Percentiles rank a stretch among this genome's conserved stretches.
Evolutionary conservation across 1,139 yeast genomes (phyloP).

Genomic region (Debaryomyces subglobosus): DNA sequence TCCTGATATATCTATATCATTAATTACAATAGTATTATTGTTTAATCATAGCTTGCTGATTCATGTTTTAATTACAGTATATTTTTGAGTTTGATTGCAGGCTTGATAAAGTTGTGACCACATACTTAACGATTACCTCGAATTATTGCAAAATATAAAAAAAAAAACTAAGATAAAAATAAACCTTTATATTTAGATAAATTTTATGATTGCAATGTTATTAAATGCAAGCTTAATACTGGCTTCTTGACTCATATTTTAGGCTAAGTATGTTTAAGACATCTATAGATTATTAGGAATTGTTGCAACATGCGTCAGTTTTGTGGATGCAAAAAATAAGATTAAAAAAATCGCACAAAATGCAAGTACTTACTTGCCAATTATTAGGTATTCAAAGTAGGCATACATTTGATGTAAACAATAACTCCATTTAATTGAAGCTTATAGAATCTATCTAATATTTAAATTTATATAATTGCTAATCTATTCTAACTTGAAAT

Average conservation of each 20-base stretch:
- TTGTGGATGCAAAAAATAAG: not conserved
- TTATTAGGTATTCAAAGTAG: not conserved
- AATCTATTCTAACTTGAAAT: constrained; percentile 22
- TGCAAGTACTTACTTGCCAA: too few relatives aligned
- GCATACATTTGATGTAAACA: not conserved
- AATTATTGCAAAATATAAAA: not conserved
- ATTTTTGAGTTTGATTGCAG: too few relatives aligned
- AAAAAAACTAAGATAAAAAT: not conserved
- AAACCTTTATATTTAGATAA: not conserved
- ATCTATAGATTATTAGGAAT: not conserved
- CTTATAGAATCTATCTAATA: not conserved
- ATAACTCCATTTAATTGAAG: not conserved
- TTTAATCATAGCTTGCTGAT: too few relatives aligned
- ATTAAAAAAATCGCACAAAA: not conserved
- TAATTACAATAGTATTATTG: too few relatives aligned
- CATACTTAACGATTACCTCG: too few relatives aligned
- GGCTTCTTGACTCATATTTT: too few relatives aligned
- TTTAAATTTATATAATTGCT: not conserved
- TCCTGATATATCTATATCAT: too few relatives aligned
- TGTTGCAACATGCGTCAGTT: not conserved
- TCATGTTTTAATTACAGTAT: too few relatives aligned
- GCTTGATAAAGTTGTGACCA: not conserved
- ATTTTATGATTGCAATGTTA: not conserved
- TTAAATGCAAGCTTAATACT: not conserved
- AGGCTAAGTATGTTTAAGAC: not conserved